Evolutionary conservation across 192 early-diverging fungal genomes (phyloP).

Genomic region (Diversispora eburnea): DNA sequence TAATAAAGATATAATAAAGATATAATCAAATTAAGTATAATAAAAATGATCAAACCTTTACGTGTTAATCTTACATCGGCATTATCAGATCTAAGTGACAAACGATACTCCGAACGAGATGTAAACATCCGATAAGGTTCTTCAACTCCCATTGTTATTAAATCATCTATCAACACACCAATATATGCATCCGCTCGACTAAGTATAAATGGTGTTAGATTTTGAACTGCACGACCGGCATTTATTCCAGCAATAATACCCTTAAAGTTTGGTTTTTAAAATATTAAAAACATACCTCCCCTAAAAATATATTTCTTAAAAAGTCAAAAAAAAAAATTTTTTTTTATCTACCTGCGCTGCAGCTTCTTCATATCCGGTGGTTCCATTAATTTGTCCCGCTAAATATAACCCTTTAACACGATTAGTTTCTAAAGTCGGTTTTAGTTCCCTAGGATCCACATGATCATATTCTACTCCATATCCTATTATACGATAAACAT

Average conservation of each 20-base stretch:
- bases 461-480: slow-evolving; percentile 90
- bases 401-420: slow-evolving; percentile 72
- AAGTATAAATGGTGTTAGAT: slow-evolving; percentile 57
- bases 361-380: slow-evolving; percentile 81
- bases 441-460: slow-evolving; percentile 76
- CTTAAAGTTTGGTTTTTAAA: background rate
- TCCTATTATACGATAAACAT: slow-evolving; percentile 31
- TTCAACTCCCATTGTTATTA: slow-evolving; percentile 76
- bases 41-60: slow-evolving; percentile 43
- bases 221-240: slow-evolving; percentile 58
- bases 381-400: slow-evolving; percentile 87
- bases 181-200: slow-evolving; percentile 77
- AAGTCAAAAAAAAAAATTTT: background rate
- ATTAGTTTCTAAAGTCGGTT: slow-evolving; percentile 72
- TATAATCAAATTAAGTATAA: background rate
- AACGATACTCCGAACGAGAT: slow-evolving; percentile 77
- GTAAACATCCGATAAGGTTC: slow-evolving; percentile 84
- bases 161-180: slow-evolving; percentile 78
- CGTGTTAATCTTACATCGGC: slow-evolving; percentile 72
- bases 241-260: slow-evolving; percentile 78
- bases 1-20: background rate
- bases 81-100: slow-evolving; percentile 73
- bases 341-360: slow-evolving; percentile 54
- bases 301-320: background rate
- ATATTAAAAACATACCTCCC: background rate